Base-by-base conservation (phyloP, 2,329 filamentous ascomycete species). In the Exophiala bonariae region DNA sequence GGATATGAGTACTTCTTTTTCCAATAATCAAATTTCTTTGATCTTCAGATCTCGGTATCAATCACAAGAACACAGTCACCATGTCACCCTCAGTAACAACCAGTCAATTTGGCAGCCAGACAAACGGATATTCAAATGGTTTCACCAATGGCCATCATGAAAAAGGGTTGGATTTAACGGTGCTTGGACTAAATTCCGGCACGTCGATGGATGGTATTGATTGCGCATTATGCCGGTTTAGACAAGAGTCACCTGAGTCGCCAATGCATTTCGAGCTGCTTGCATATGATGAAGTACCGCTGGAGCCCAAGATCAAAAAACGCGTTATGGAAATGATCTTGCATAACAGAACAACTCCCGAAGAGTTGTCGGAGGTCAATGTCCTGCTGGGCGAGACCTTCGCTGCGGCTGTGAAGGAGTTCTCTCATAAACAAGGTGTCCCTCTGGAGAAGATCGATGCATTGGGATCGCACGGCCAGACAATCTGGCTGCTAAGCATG, bases 201-300 rank as follows among this genome's bases (percentile, higher is more conserved):
- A 78, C 75, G 3, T 74, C 72, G 0, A 76, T 81, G 77, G 77
- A 79, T 58, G 74, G 76, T 19, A 80, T 83, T 35, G 77, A 82
- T 60, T 81, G 78, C 55, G 79, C 77, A 2, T 67, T 82, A 7
- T 81, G 79, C 56, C 76, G 66, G 41, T 83, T 82, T 60, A 66
- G 66, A 37, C 80, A 83, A 58, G 70, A 71, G 14, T 69, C 70
- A 5, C 78, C 78, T 1, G 66, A 73, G 5, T 66, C 69, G 4
- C 71, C 76, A 2, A 75, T 83, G 71, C 73, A 78, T 55, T 77
- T 83, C 52, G 71, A 78, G 56, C 66, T 83, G 4, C 66, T 81
- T n/a, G 63, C 77, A 63, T 80, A 81, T 60, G 76, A 73, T 38
- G 78, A 82, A 54, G 68, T 79, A n/a, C 73, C 76, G 0, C 64